Conservation (phyloP, 2,329 filamentous ascomycete species). For the Ophiocordyceps unilateralis region DNA sequence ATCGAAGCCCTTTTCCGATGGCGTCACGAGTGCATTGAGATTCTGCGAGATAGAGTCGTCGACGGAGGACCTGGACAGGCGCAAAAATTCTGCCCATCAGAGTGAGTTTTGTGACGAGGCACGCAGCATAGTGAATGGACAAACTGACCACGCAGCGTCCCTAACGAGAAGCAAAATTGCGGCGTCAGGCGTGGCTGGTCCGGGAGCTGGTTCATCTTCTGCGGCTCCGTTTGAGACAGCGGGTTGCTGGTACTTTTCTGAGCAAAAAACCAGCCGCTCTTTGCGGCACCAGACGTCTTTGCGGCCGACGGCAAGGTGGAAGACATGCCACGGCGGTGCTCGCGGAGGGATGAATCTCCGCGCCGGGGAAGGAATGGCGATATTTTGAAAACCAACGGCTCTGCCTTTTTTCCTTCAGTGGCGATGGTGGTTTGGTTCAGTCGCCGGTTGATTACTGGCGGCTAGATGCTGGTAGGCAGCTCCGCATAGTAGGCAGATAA, state of each 20-base stretch:
- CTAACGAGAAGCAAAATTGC: constrained; percentile 63
- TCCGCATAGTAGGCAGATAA: too few species aligned
- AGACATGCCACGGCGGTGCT: neutral
- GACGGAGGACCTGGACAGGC: constrained; percentile 64
- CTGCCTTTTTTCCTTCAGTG: too few species aligned
- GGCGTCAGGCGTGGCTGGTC: constrained; percentile 41
- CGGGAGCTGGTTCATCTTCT: constrained; percentile 29
- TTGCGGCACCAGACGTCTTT: neutral
- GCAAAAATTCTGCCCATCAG: constrained; percentile 66
- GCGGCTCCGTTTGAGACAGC: constrained; percentile 8
- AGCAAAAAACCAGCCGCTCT: neutral
- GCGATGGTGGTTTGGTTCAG: too few species aligned
- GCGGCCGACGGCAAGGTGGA: neutral
- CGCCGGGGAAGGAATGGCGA: too few species aligned
- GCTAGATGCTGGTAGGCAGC: too few species aligned
- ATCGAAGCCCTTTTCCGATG: constrained; percentile 57
- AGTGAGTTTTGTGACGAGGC: too few species aligned
- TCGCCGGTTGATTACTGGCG: too few species aligned
- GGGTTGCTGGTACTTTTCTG: constrained; percentile 7
- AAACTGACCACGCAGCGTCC: constrained; percentile 45
- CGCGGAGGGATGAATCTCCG: neutral
- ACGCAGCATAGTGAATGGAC: too few species aligned
- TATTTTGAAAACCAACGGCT: too few species aligned
- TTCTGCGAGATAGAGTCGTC: constrained; percentile 92
- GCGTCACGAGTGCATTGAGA: constrained; percentile 74